Evolutionary conservation across 192 early-diverging fungal genomes (phyloP).

Genomic region (Backusella psychrophila): DNA sequence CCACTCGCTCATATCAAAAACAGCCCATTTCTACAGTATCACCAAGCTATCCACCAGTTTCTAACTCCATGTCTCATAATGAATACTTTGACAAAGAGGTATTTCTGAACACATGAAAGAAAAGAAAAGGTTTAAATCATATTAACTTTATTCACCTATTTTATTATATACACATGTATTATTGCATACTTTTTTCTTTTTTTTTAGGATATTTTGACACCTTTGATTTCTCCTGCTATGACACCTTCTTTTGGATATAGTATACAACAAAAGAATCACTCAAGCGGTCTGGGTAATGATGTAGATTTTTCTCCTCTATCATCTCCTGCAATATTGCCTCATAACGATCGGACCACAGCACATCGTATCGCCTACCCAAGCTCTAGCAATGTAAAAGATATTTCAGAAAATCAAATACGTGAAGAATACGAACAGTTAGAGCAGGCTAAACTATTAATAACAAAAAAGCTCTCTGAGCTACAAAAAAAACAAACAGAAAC

Average conservation of each 20-base stretch:
- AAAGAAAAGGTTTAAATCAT: not conserved
- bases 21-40: not conserved
- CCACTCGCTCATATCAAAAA: not conserved
- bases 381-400: not conserved
- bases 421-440: constrained; percentile 35
- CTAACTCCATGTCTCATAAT: not conserved
- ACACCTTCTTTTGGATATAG: constrained; percentile 59
- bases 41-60: not conserved
- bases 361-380: not conserved
- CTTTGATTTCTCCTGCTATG: constrained; percentile 68
- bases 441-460: constrained; percentile 27
- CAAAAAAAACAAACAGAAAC: constrained; percentile 11
- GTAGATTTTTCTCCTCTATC: constrained; percentile 59
- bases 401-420: constrained; percentile 27
- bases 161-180: not conserved
- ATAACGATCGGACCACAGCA: constrained; percentile 17
- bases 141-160: not conserved
- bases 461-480: constrained; percentile 23
- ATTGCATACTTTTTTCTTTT: not conserved
- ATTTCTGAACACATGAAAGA: not conserved
- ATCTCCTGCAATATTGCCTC: constrained; percentile 59
- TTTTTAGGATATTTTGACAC: constrained; percentile 47
- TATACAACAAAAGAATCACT: constrained; percentile 16
- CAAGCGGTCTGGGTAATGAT: constrained; percentile 23
- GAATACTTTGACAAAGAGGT: constrained; percentile 28